These are phyloP conservation scores for Gossypium gossypioides DNA, from an alignment of 441 rosid species.

Conservation along the genomic window DNA sequence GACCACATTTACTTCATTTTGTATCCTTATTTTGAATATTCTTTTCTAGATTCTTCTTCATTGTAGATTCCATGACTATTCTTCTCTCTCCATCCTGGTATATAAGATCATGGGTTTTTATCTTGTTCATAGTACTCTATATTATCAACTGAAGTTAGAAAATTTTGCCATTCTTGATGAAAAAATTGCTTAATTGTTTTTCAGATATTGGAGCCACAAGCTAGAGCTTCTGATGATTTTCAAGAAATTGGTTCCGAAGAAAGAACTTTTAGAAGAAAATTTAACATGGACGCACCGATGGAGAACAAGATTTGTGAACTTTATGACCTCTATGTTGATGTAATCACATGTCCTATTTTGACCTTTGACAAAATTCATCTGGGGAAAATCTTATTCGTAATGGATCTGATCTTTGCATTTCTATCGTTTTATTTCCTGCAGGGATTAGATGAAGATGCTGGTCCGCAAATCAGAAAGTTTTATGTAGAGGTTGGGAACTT, in stretches of 20 bases:
- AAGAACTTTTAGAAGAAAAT: slow-evolving; percentile 41
- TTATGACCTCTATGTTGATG: slow-evolving; percentile 89
- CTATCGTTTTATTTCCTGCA: slow-evolving; percentile 24
- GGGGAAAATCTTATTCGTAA: slow-evolving; percentile 5
- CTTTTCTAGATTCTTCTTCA: neutral
- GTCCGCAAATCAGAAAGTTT: slow-evolving; percentile 75
- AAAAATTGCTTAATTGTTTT: neutral
- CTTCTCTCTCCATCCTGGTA: neutral
- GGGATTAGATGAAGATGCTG: slow-evolving; percentile 91
- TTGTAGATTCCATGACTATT: neutral
- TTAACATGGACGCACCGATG: slow-evolving; percentile 58
- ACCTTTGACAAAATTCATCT: slow-evolving; percentile 5
- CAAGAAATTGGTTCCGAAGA: slow-evolving; percentile 48
- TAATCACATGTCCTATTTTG: slow-evolving; percentile 20
- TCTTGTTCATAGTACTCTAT: slow-evolving; percentile 1
- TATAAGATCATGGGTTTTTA: neutral
- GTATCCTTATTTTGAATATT: neutral
- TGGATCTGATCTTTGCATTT: slow-evolving; percentile 16
- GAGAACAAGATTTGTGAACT: slow-evolving; percentile 93
- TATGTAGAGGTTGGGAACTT: slow-evolving; percentile 63
- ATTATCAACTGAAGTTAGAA: slow-evolving; percentile 3
- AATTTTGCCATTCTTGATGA: neutral
- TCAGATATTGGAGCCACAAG: slow-evolving; percentile 50
- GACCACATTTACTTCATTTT: neutral
- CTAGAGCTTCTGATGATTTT: slow-evolving; percentile 61